Evolutionary conservation across 2,329 filamentous ascomycete species (phyloP).

Genomic region (Colletotrichum cereale): DNA sequence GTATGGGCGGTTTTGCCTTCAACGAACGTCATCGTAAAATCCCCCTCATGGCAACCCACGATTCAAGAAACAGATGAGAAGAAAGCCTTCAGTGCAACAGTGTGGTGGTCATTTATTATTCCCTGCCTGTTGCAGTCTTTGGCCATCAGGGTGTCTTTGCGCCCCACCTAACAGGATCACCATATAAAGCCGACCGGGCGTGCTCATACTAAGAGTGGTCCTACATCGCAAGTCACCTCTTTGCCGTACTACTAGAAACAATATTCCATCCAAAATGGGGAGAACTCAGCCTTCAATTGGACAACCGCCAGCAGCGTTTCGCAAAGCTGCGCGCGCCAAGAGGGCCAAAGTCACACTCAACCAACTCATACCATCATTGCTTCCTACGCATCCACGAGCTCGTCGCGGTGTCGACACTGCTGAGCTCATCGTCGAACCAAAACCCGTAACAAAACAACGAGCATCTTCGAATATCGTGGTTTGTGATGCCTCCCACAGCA

Average conservation of each 20-base stretch:
- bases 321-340: slow-evolving; percentile 60
- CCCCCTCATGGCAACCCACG: not conserved
- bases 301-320: slow-evolving; percentile 38
- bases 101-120: too few species aligned
- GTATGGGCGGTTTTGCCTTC: not conserved
- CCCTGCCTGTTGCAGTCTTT: not conserved
- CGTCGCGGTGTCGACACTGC: slow-evolving; percentile 65
- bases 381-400: slow-evolving; percentile 66
- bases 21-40: slow-evolving; percentile 6
- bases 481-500: not conserved
- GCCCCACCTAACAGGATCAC: not conserved
- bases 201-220: not conserved
- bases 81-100: not conserved
- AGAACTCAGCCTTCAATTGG: slow-evolving; percentile 36
- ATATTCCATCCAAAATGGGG: slow-evolving; percentile 13
- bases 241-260: too few species aligned
- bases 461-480: not conserved
- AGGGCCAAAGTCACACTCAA: slow-evolving; percentile 69
- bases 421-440: slow-evolving; percentile 58
- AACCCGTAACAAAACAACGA: slow-evolving; percentile 3
- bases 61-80: not conserved
- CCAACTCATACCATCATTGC: slow-evolving; percentile 68
- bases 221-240: not conserved
- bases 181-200: not conserved
- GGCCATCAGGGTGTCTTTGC: slow-evolving; percentile 11